Evolutionary conservation across 2,329 filamentous ascomycete species (phyloP).

Genomic region (Ilyonectria destructans): DNA sequence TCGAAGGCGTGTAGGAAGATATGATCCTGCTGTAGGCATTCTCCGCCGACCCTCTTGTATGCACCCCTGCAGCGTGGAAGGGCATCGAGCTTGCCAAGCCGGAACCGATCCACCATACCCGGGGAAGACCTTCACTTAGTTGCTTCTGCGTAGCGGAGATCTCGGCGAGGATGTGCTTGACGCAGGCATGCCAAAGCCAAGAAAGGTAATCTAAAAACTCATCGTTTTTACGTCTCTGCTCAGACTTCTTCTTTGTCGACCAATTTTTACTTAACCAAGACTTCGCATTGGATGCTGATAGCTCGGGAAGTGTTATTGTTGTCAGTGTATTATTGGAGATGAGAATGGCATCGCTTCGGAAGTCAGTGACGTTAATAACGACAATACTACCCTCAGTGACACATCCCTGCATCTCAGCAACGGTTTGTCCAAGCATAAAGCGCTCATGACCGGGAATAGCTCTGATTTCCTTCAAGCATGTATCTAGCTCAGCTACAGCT

Average conservation of each 20-base stretch:
- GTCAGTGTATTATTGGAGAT: neutral
- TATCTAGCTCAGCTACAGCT: neutral
- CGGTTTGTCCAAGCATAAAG: neutral
- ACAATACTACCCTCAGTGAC: neutral
- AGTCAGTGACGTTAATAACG: neutral
- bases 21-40: neutral
- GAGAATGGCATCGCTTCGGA: conserved; percentile 10
- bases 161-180: neutral
- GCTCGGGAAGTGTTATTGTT: neutral
- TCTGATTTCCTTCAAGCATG: conserved; percentile 4
- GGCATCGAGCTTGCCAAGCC: conserved; percentile 2
- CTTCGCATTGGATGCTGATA: neutral
- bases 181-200: conserved; percentile 3
- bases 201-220: neutral
- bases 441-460: neutral
- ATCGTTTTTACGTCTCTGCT: neutral
- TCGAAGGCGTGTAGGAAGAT: conserved; percentile 8
- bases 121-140: neutral
- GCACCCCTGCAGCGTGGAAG: neutral
- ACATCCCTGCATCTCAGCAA: neutral
- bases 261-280: neutral
- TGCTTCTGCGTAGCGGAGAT: neutral
- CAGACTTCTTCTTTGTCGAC: neutral
- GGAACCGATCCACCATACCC: conserved; percentile 3
- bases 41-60: neutral